phyloP scores from a whole-genome alignment of 345 rosid species.

The Cardiospermum halicacabum region DNA sequence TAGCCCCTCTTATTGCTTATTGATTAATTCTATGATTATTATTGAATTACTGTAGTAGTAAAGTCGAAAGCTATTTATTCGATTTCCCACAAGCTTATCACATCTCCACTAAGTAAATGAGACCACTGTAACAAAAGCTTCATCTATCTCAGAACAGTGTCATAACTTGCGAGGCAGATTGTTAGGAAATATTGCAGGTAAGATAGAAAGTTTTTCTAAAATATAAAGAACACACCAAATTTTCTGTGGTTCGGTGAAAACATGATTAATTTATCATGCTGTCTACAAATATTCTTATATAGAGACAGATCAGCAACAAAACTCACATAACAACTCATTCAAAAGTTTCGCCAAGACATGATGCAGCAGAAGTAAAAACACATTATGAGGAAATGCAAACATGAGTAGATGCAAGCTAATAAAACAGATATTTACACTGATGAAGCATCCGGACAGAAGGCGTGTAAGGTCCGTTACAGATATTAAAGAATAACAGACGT shows the following conservation, averaged over 20 bases:
- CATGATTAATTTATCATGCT: background rate
- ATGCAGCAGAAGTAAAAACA: background rate
- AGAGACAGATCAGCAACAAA: background rate
- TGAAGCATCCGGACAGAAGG: constrained; percentile 96
- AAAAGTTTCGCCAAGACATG: constrained; percentile 4
- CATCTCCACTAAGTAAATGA: too few relatives aligned
- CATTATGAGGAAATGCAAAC: background rate
- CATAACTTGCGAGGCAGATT: too few relatives aligned
- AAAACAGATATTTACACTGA: constrained; percentile 52
- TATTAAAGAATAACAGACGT: constrained; percentile 90
- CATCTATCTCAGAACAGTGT: too few relatives aligned
- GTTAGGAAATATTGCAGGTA: too few relatives aligned
- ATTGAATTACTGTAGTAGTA: too few relatives aligned
- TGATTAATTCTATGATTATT: too few relatives aligned
- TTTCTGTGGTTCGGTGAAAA: background rate
- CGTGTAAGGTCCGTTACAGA: constrained; percentile 98
- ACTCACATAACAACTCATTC: background rate
- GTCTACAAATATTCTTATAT: background rate
- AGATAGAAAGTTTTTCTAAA: too few relatives aligned
- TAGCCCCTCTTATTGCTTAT: too few relatives aligned
- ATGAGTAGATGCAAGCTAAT: constrained; percentile 3
- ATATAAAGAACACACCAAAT: too few relatives aligned
- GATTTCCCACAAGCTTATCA: too few relatives aligned
- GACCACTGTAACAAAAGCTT: too few relatives aligned
- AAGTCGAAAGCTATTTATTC: too few relatives aligned